Base-by-base conservation (phyloP, 495 filamentous ascomycete species). In the Lasiosphaeris hirsuta region DNA sequence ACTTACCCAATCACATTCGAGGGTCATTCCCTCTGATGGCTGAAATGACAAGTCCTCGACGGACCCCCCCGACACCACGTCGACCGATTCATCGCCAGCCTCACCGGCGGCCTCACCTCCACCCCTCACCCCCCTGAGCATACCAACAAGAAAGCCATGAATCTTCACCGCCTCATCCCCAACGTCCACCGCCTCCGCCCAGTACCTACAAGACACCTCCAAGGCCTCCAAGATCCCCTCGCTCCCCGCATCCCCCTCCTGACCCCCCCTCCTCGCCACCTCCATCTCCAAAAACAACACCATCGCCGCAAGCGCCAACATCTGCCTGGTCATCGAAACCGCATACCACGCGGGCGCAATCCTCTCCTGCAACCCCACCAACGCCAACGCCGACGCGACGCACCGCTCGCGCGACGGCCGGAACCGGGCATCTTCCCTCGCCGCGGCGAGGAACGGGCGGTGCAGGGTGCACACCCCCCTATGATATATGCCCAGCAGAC, bases 401-500 rank as follows among this genome's bases (percentile, higher is more conserved):
- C 66, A 69, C 17, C 63, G 52, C 3, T 62, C 39, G 3, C 47
- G 50, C 1, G 66, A 69, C 15, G 40, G 47, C 13, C 37, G 46
- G 36, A 52, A 65, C 8, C 56, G 44, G 46, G 37, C 9, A 33
- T 65, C 65, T 10, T 10, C 11, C 34, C 65, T 47, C 1, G 10
- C 35, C 19, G 33, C 41, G 36, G 50, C 35, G 9, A 72, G 54
- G 19, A 69, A 70, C 11, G 51, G 40, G 14, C 68, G 58, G 44
- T 72, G 70, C 9, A 73, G 58, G 23, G 68, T 45, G 10, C 67
- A 60, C 14, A 66, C 57, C 13, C 62, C 57, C 36, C 63, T 66
- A 10, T 60, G 61, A 43, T 59, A 72, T 15, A 53, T 53, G 50
- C 60, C 37, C 23, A 70, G 60, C 11, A 67, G 45, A 10, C 59